These are phyloP conservation scores for Scheffersomyces cryptocercus DNA, from an alignment of 1,139 yeast species.

Conservation along the genomic window DNA sequence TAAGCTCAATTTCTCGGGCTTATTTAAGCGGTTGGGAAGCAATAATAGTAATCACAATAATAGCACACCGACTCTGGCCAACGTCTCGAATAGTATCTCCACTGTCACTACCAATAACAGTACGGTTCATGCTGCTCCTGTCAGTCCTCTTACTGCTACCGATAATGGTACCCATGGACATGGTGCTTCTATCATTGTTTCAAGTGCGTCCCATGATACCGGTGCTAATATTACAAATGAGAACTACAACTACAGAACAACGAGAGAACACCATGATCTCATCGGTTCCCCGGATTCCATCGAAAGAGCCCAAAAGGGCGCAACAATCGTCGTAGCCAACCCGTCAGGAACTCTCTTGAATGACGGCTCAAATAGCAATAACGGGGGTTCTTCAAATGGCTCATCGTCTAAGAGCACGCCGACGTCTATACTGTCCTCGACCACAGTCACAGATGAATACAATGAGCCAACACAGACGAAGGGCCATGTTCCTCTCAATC, in stretches of 20 bases:
- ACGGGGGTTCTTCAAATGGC: background rate
- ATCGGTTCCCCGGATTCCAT: too few species aligned
- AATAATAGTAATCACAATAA: background rate
- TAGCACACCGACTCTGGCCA: background rate
- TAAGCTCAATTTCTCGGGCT: conserved; percentile 12
- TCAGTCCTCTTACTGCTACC: too few species aligned
- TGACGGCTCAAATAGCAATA: background rate
- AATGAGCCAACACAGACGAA: background rate
- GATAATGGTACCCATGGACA: too few species aligned
- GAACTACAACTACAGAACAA: too few species aligned
- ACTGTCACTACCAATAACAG: too few species aligned
- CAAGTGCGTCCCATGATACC: too few species aligned
- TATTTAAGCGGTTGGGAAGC: conserved; percentile 7
- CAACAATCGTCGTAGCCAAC: too few species aligned
- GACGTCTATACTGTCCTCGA: background rate
- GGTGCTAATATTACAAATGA: too few species aligned
- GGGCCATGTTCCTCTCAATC: conserved; percentile 4
- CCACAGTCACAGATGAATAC: background rate
- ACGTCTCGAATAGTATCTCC: background rate
- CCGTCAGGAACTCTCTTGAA: background rate
- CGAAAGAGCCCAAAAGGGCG: too few species aligned
- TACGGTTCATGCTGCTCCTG: too few species aligned
- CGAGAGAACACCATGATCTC: too few species aligned
- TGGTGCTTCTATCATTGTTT: too few species aligned
- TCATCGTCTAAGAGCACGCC: background rate